A percentile compares a stretch with the other conserved stretches of the same genome.
Conservation (phyloP, 228 moss, liverwort and hornwort species). For the Sphagnum magellanicum region DNA sequence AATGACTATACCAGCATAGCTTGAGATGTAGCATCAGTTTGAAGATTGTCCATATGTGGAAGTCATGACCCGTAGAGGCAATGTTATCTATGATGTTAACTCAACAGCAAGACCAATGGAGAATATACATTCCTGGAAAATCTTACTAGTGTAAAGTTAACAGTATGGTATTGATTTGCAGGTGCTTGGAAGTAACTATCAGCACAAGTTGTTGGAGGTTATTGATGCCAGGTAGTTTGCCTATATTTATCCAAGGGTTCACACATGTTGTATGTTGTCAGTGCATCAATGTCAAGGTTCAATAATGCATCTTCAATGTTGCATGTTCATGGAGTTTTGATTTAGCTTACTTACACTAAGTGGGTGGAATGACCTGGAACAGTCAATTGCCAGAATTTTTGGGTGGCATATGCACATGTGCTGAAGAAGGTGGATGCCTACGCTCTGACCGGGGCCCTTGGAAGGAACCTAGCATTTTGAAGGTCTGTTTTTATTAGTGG, state of each 20-base stretch:
- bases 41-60: not conserved
- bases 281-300: too few relatives aligned
- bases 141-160: too few relatives aligned
- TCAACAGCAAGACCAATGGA: not conserved
- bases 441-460: conserved; percentile 88
- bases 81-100: not conserved
- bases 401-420: conserved; percentile 80
- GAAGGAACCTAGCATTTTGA: conserved; percentile 69
- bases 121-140: not conserved
- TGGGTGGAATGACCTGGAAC: conserved; percentile 8
- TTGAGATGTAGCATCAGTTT: not conserved
- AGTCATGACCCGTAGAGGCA: not conserved
- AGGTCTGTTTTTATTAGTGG: conserved; percentile 27
- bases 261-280: not conserved
- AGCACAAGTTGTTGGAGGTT: conserved; percentile 66
- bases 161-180: conserved; percentile 9
- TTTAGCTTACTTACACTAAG: too few relatives aligned
- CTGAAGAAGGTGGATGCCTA: conserved; percentile 77
- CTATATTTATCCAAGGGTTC: not conserved
- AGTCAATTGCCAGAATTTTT: conserved; percentile 88
- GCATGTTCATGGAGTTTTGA: too few relatives aligned
- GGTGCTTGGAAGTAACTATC: conserved; percentile 82
- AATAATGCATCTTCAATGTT: too few relatives aligned
- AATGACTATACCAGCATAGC: too few relatives aligned
- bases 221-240: conserved; percentile 66